Conservation (phyloP, 2,329 filamentous ascomycete species). For the Xylaria arbuscula region DNA sequence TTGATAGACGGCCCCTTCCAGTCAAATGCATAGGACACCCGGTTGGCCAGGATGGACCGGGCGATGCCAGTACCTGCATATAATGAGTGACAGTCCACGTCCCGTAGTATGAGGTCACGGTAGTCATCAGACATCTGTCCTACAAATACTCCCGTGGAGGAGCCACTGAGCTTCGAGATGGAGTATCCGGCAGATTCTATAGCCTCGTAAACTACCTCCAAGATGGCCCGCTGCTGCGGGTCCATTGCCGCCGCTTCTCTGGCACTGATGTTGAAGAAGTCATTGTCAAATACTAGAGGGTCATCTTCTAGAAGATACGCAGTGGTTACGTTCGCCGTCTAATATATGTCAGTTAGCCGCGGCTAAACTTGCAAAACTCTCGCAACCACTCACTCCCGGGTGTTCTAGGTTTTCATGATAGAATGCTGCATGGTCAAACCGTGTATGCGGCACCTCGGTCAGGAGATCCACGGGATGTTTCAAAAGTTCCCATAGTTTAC, state of each 20-base stretch:
- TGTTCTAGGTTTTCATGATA: conserved; percentile 42
- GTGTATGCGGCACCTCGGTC: conserved; percentile 45
- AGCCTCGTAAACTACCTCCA: conserved; percentile 27
- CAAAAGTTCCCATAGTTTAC: conserved; percentile 35
- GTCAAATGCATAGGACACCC: conserved; percentile 27
- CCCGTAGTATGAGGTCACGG: conserved; percentile 14
- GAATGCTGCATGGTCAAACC: conserved; percentile 51
- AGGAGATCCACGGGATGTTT: conserved; percentile 25
- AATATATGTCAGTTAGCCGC: conserved; percentile 23
- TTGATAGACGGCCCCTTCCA: conserved; percentile 25
- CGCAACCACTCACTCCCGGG: neutral
- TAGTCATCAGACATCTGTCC: conserved; percentile 27
- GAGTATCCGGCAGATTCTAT: conserved; percentile 19
- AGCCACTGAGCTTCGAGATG: conserved; percentile 16
- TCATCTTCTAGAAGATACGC: conserved; percentile 21
- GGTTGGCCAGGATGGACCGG: conserved; percentile 36
- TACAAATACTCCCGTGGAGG: conserved; percentile 13
- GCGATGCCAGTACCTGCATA: conserved; percentile 30
- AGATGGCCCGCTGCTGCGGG: conserved; percentile 30
- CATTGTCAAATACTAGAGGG: conserved; percentile 12
- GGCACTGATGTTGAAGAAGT: conserved; percentile 25
- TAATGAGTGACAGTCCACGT: neutral
- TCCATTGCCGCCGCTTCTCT: conserved; percentile 38
- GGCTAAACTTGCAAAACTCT: neutral
- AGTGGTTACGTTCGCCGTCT: conserved; percentile 35